A percentile compares a stretch with the other conserved stretches of the same genome.
Conservation (phyloP, 441 rosid genomes). For the Adansonia madagascariensis region DNA sequence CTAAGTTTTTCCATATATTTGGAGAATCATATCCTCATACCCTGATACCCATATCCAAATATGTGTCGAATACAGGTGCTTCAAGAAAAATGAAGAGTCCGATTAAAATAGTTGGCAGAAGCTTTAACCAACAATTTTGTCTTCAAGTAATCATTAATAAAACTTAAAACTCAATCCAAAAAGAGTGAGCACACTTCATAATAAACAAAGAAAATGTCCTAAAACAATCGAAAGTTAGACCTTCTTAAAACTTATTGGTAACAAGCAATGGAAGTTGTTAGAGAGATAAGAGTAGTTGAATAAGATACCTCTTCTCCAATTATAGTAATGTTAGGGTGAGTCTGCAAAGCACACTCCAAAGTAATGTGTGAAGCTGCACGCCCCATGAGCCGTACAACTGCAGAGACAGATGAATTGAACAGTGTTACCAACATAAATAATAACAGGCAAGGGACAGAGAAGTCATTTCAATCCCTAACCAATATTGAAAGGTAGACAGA, state of each 20-base stretch:
- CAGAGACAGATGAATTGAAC: constrained; percentile 23
- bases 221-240: background rate
- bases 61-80: background rate
- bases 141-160: background rate
- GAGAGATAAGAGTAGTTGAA: background rate
- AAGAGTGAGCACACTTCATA: background rate
- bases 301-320: constrained; percentile 94
- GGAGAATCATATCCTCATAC: background rate
- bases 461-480: background rate
- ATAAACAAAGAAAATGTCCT: background rate
- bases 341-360: constrained; percentile 97
- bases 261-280: background rate
- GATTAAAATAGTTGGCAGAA: background rate
- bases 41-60: background rate
- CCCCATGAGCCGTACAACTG: constrained; percentile 99
- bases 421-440: constrained; percentile 11
- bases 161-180: background rate
- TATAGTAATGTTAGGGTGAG: constrained; percentile 93
- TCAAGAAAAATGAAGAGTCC: background rate
- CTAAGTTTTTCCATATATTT: background rate
- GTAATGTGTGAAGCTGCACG: constrained; percentile 99
- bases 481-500: background rate
- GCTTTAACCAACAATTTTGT: background rate
- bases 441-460: background rate
- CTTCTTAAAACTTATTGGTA: background rate